Percentiles rank a stretch among this genome's conserved stretches.
These are phyloP conservation scores for Phytophthora melonis DNA, from an alignment of 352 stramenopile species.

Conservation along the genomic window DNA sequence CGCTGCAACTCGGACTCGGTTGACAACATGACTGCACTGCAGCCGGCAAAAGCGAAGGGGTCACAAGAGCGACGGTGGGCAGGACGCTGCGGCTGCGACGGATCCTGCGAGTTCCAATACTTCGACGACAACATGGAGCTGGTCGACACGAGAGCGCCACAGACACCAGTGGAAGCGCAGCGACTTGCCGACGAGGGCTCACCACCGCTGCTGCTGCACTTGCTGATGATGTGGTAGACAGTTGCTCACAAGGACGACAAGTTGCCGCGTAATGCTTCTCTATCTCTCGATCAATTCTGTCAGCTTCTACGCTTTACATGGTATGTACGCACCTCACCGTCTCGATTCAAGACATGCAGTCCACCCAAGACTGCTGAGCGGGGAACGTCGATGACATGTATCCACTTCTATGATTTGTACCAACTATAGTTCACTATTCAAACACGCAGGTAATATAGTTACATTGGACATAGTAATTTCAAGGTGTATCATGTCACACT, in stretches of 20 bases:
- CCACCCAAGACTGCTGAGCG: neutral
- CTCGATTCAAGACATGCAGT: neutral
- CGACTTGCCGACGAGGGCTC: constrained; percentile 5
- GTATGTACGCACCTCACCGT: too few relatives aligned
- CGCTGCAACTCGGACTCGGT: neutral
- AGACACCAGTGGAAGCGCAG: neutral
- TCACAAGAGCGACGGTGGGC: constrained; percentile 19
- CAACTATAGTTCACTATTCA: neutral
- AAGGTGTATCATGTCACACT: neutral
- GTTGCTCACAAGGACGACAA: too few relatives aligned
- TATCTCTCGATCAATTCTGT: too few relatives aligned
- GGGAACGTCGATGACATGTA: neutral
- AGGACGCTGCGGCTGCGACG: constrained; percentile 34
- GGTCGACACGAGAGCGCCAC: constrained; percentile 17
- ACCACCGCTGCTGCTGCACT: constrained; percentile 20
- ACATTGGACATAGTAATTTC: neutral
- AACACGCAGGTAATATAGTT: neutral
- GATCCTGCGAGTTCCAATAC: constrained; percentile 31
- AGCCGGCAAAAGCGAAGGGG: neutral
- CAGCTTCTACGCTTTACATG: too few relatives aligned
- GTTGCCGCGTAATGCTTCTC: too few relatives aligned
- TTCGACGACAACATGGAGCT: constrained; percentile 41
- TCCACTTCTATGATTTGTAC: neutral
- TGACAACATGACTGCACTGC: neutral
- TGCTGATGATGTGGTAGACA: constrained; percentile 31